Conservation (phyloP, 495 filamentous ascomycete species). For the Penicillium simplicissimum region DNA sequence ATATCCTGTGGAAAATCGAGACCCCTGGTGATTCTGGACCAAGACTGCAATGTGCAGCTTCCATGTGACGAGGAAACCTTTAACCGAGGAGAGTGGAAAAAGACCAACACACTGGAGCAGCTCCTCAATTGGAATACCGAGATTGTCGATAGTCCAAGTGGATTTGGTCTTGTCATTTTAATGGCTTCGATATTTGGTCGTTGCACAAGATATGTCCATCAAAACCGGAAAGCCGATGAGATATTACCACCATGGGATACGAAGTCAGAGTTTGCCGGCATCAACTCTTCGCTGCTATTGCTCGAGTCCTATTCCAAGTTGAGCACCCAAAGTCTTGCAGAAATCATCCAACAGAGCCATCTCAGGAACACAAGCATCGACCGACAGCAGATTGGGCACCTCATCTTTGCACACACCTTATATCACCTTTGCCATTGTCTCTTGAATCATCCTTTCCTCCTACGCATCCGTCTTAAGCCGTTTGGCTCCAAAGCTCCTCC, state of each 20-base stretch:
- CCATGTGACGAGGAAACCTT: conserved; percentile 33
- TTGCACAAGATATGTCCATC: conserved; percentile 31
- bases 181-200: conserved; percentile 32
- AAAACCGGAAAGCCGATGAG: conserved; percentile 15
- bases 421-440: conserved; percentile 37
- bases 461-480: conserved; percentile 22
- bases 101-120: conserved; percentile 27
- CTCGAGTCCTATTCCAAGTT: conserved; percentile 31
- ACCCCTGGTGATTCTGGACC: conserved; percentile 30
- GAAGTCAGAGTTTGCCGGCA: conserved; percentile 29
- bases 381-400: conserved; percentile 22
- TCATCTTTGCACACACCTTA: conserved; percentile 31
- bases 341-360: conserved; percentile 7
- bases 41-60: conserved; percentile 32
- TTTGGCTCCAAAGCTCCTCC: conserved; percentile 23
- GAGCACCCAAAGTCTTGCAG: conserved; percentile 6
- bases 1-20: conserved; percentile 32
- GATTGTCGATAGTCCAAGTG: conserved; percentile 21
- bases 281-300: conserved; percentile 29
- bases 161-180: conserved; percentile 29
- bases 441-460: conserved; percentile 32
- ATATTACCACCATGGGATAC: conserved; percentile 35
- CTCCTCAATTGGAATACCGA: conserved; percentile 24
- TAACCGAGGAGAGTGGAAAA: conserved; percentile 18
- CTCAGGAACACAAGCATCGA: conserved; percentile 11